Percentiles rank a stretch among this genome's conserved stretches.
These are phyloP conservation scores for Phaffomyces thermotolerans DNA, from an alignment of 805 yeast genomes.

Conservation along the genomic window DNA sequence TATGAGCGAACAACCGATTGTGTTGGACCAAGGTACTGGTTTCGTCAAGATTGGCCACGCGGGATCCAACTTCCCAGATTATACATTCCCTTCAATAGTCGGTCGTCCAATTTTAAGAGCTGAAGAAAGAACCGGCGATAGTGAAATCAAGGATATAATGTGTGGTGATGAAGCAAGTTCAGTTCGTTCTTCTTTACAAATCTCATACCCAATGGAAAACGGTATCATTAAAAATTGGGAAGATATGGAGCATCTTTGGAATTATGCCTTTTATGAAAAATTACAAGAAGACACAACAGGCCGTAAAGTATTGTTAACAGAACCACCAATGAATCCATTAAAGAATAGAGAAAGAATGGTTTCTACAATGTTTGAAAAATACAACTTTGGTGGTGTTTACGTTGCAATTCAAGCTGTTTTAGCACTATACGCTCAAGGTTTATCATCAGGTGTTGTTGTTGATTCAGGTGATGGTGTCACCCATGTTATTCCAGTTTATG, in stretches of 20 bases:
- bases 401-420: constrained; percentile 98
- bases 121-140: constrained; percentile 74
- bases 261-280: constrained; percentile 89
- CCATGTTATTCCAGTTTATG: constrained; percentile 96
- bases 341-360: constrained; percentile 88
- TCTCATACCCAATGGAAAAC: constrained; percentile 98
- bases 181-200: constrained; percentile 82
- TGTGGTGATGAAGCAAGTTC: constrained; percentile 94
- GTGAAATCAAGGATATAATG: constrained; percentile 92
- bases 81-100: constrained; percentile 93
- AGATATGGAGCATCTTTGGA: constrained; percentile 98
- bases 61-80: constrained; percentile 94
- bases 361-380: constrained; percentile 86
- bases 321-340: constrained; percentile 96
- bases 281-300: constrained; percentile 78
- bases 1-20: constrained; percentile 31
- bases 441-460: constrained; percentile 94
- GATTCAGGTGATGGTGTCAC: constrained; percentile 89
- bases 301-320: constrained; percentile 80
- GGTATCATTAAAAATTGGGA: constrained; percentile 98
- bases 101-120: constrained; percentile 97
- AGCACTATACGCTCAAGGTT: constrained; percentile 94
- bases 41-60: constrained; percentile 96
- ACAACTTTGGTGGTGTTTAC: constrained; percentile 85
- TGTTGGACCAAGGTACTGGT: constrained; percentile 98